These are phyloP conservation scores for Arthrobotrys sinensis DNA, from an alignment of 2,329 filamentous ascomycete species.

Conservation along the genomic window DNA sequence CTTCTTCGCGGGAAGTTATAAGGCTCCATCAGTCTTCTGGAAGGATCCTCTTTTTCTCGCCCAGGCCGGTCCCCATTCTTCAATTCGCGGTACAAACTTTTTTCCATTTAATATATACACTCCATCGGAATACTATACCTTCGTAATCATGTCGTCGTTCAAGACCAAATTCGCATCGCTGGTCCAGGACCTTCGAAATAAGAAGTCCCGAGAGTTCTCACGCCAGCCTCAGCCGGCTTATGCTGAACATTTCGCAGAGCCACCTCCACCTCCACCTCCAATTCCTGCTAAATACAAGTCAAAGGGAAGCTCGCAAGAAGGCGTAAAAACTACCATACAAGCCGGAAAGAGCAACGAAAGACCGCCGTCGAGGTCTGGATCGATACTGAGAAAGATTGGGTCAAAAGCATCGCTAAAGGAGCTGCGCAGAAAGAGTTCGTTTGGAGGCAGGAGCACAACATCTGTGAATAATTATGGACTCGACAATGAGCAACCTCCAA, in stretches of 20 bases:
- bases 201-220: slow-evolving; percentile 57
- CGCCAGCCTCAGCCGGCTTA: slow-evolving; percentile 56
- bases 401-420: slow-evolving; percentile 52
- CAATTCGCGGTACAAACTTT: slow-evolving; percentile 39
- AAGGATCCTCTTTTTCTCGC: slow-evolving; percentile 31
- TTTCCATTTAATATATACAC: slow-evolving; percentile 11
- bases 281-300: slow-evolving; percentile 37
- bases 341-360: slow-evolving; percentile 38
- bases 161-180: slow-evolving; percentile 58
- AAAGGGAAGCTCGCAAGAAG: slow-evolving; percentile 31
- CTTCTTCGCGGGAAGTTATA: slow-evolving; percentile 28
- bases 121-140: slow-evolving; percentile 8
- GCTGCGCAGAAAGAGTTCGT: slow-evolving; percentile 52
- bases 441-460: slow-evolving; percentile 51
- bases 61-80: slow-evolving; percentile 43
- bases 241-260: slow-evolving; percentile 48
- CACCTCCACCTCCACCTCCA: slow-evolving; percentile 52
- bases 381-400: slow-evolving; percentile 53
- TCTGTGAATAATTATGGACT: slow-evolving; percentile 50
- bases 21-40: slow-evolving; percentile 19
- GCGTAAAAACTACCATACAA: slow-evolving; percentile 38
- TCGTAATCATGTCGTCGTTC: slow-evolving; percentile 54
- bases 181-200: slow-evolving; percentile 59
- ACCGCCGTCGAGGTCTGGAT: slow-evolving; percentile 55
- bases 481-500: slow-evolving; percentile 39